These are phyloP conservation scores for Vachellia pachyceras DNA, from an alignment of 306 rosid genomes.

Conservation along the genomic window DNA sequence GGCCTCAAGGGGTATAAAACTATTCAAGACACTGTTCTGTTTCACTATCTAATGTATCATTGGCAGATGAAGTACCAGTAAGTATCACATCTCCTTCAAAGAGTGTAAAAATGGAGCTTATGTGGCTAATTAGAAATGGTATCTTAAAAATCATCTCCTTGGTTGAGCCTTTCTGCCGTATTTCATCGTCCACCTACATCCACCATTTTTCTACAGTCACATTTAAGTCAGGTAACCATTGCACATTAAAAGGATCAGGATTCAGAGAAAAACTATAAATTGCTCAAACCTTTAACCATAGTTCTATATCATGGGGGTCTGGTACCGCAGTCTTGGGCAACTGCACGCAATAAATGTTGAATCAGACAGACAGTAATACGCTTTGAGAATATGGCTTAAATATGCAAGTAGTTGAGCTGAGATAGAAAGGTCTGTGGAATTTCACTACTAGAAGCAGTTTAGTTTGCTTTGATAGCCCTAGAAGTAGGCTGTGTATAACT, in stretches of 20 bases:
- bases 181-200: constrained; percentile 79
- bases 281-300: constrained; percentile 85
- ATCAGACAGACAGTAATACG: constrained; percentile 29
- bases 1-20: constrained; percentile 10
- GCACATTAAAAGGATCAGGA: constrained; percentile 19
- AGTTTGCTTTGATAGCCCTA: neutral
- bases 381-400: constrained; percentile 16
- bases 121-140: constrained; percentile 89
- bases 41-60: constrained; percentile 3
- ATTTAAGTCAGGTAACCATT: constrained; percentile 29
- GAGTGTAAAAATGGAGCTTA: constrained; percentile 84
- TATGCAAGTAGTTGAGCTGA: constrained; percentile 9
- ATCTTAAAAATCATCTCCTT: constrained; percentile 93
- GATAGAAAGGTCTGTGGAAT: neutral
- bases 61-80: constrained; percentile 63
- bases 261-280: neutral
- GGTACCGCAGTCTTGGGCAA: constrained; percentile 70
- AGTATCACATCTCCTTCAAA: constrained; percentile 95
- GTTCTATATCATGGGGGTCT: constrained; percentile 81
- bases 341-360: constrained; percentile 53
- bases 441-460: constrained; percentile 3
- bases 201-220: constrained; percentile 29
- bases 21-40: constrained; percentile 23
- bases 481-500: constrained; percentile 5
- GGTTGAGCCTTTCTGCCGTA: constrained; percentile 94